Conservation (phyloP, 2,329 filamentous ascomycete species). For the Fusarium luffae region DNA sequence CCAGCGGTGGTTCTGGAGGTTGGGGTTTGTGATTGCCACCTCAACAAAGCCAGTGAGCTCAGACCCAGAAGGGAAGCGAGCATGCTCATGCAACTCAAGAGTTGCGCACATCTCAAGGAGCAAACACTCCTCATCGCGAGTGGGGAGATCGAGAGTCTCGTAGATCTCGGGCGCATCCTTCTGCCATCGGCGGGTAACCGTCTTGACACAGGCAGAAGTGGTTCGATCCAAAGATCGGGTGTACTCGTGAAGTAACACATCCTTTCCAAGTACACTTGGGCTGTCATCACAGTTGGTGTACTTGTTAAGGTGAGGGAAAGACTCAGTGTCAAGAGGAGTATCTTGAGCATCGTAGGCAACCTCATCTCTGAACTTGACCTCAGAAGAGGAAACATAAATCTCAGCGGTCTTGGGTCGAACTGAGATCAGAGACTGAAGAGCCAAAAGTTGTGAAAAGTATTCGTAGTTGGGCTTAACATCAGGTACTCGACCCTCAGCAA, state of each 20-base stretch:
- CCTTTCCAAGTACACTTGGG: constrained; percentile 62
- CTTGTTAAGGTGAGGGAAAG: constrained; percentile 67
- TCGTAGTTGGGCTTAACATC: constrained; percentile 71
- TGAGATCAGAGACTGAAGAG: constrained; percentile 63
- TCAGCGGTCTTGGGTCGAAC: constrained; percentile 68
- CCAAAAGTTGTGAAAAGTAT: constrained; percentile 68
- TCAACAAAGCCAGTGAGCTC: constrained; percentile 70
- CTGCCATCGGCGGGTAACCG: constrained; percentile 67
- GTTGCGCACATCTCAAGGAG: constrained; percentile 72
- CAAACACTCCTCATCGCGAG: constrained; percentile 63
- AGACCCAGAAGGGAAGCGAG: constrained; percentile 68
- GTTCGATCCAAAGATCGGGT: constrained; percentile 65
- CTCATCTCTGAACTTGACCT: constrained; percentile 63
- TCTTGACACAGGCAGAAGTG: constrained; percentile 66
- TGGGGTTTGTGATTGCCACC: constrained; percentile 65
- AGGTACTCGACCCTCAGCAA: constrained; percentile 67
- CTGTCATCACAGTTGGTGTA: constrained; percentile 64
- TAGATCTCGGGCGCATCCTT: constrained; percentile 67
- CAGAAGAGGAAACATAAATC: constrained; percentile 67
- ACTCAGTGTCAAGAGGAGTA: constrained; percentile 55
- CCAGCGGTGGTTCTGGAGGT: constrained; percentile 68
- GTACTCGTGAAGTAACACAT: constrained; percentile 69
- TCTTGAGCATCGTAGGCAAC: constrained; percentile 58
- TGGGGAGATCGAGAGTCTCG: constrained; percentile 61
- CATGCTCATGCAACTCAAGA: constrained; percentile 67